phyloP scores from a whole-genome alignment of 1,284 basidiomycete species.

The Erythrobasidium hasegawianum region DNA sequence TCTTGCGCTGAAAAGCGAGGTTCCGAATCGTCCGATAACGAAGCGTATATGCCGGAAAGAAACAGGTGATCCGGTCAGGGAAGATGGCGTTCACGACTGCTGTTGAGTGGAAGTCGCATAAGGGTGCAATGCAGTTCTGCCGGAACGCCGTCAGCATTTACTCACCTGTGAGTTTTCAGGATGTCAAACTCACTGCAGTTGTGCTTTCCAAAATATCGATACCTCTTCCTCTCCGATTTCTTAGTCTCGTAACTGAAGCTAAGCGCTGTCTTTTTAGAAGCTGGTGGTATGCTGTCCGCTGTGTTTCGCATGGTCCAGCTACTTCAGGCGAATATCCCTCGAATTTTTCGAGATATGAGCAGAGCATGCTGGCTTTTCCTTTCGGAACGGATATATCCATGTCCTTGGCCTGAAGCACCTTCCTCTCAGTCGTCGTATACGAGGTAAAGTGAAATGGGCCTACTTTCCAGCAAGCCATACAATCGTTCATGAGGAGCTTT shows the following conservation, averaged over 20 bases:
- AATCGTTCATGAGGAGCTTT: slow-evolving; percentile 33
- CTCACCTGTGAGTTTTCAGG: too few species aligned
- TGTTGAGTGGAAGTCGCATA: slow-evolving; percentile 33
- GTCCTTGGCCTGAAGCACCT: slow-evolving; percentile 32
- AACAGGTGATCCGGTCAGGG: slow-evolving; percentile 23
- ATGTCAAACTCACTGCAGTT: slow-evolving; percentile 5
- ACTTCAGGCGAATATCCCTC: not conserved
- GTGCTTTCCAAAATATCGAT: slow-evolving; percentile 28
- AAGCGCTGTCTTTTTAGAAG: slow-evolving; percentile 26
- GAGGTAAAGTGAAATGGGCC: not conserved
- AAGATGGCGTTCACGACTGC: slow-evolving; percentile 33
- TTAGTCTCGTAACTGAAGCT: slow-evolving; percentile 15
- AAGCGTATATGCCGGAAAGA: slow-evolving; percentile 24
- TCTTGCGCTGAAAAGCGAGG: slow-evolving; percentile 6
- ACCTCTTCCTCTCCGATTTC: not conserved
- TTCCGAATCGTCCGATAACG: slow-evolving; percentile 24
- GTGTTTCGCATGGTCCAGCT: not conserved
- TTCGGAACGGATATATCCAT: slow-evolving; percentile 28
- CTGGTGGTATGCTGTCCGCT: slow-evolving; percentile 20
- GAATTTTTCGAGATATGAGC: slow-evolving; percentile 11
- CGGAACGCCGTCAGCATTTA: not conserved
- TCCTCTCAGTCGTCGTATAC: not conserved
- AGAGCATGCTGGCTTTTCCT: not conserved
- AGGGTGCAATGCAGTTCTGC: slow-evolving; percentile 25
- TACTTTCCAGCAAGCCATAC: slow-evolving; percentile 12